Evolutionary conservation across 2,329 filamentous ascomycete species (phyloP).

Genomic region (Lasiodiplodia sp.): DNA sequence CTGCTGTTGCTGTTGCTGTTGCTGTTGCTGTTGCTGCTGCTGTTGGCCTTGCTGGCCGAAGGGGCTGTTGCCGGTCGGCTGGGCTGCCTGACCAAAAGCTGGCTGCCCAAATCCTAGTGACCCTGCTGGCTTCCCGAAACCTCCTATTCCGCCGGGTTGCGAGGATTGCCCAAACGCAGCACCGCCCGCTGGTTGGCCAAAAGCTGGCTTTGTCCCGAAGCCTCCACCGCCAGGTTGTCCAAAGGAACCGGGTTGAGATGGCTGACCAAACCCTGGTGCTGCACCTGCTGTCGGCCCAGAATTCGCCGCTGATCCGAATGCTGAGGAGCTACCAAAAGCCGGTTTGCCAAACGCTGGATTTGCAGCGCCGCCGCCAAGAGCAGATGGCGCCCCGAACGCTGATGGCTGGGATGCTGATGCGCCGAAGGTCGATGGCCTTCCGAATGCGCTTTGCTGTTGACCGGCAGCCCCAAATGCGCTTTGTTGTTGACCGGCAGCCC

Average conservation of each 20-base stretch:
- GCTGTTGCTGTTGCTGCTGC: constrained; percentile 37
- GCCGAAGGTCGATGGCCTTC: constrained; percentile 32
- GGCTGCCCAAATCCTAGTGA: constrained; percentile 39
- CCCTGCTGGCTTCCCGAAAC: constrained; percentile 42
- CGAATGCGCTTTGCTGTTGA: constrained; percentile 17
- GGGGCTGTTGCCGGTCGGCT: constrained; percentile 36
- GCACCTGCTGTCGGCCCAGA: constrained; percentile 1
- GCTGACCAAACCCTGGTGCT: constrained; percentile 36
- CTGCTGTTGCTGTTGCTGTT: constrained; percentile 36
- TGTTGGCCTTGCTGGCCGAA: constrained; percentile 29
- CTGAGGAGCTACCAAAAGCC: constrained; percentile 31
- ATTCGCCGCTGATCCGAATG: constrained; percentile 38
- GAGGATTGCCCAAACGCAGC: constrained; percentile 39
- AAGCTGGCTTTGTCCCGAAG: constrained; percentile 33
- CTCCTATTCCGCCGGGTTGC: constrained; percentile 29
- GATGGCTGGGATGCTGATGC: constrained; percentile 3
- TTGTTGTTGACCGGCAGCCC: constrained; percentile 16
- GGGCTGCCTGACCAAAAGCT: constrained; percentile 32
- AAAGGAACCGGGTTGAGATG: constrained; percentile 31
- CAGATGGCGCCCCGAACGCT: constrained; percentile 13
- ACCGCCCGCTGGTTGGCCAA: constrained; percentile 44
- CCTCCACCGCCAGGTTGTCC: constrained; percentile 40
- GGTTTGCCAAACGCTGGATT: constrained; percentile 39
- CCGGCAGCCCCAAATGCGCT: constrained; percentile 29
- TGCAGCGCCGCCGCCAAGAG: not conserved